Evolutionary conservation across 257 asterid species (phyloP), one percentile per base, ranked within the genome.

Genomic region (Salvia hispanica): DNA sequence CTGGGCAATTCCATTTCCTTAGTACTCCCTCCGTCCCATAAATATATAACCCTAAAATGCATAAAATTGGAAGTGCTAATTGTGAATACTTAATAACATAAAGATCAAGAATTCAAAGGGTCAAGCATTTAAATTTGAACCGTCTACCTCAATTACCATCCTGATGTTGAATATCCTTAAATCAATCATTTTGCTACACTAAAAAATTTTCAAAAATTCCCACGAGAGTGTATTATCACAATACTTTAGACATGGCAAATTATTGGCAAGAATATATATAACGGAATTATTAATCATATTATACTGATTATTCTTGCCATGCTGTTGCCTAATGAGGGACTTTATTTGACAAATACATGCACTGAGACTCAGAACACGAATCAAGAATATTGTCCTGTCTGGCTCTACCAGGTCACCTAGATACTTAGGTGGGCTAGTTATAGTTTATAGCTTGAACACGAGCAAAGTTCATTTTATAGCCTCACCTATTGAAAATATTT

Each of bases 161-260:
- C 62, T 9, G n/a, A 21, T 44, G 67, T 55, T 53, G 75, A 58
- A 46, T 56, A 61, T 55, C 62, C 46, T 28, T 72, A 42, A 52
- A 45, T 34, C 51, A 46, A 14, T 43, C 51, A 12, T 33, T 25
- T 70, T 46, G 21, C 52, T 25, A 56, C 37, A 48, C 61, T n/a
- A 58, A 58, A 63, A 43, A 68, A 25, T 25, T 40, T 47, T 60
- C 51, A 42, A 37, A 45, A 55, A 16, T 21, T 28, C 42, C 63
- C 55, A 28, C 13, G 64, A 18, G 44, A 43, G 37, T 31, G 16
- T 44, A 7, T 10, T 57, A 6, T 45, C 37, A 28, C 18, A 56
- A 14, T 13, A 31, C 3, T 25, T 59, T 43, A 42, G 66, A 40
- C 12, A 62, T 64, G 50, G 45, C 54, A 34, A 21, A 44, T 13